Evolutionary conservation across 768 basidiomycete genomes (phyloP).

Genomic region (Russula dissimulans): DNA sequence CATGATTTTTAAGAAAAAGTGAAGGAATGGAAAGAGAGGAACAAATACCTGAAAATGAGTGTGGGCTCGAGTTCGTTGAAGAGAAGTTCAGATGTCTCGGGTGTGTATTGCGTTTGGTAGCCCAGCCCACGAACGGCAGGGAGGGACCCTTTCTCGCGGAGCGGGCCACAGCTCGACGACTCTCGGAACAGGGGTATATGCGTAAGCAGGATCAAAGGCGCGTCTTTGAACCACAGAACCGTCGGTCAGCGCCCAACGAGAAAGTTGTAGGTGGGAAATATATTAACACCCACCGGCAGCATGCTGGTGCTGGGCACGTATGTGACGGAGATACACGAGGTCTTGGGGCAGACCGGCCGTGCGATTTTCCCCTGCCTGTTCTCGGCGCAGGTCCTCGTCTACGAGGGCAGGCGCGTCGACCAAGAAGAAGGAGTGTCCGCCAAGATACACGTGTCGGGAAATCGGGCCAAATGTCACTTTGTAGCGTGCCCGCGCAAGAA

Average conservation of each 20-base stretch:
- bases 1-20: no score
- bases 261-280: slow-evolving; percentile 21
- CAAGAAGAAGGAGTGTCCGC: slow-evolving; percentile 64
- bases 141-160: slow-evolving; percentile 68
- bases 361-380: slow-evolving; percentile 32
- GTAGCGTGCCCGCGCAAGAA: slow-evolving; percentile 41
- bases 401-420: slow-evolving; percentile 66
- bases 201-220: slow-evolving; percentile 35
- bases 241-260: slow-evolving; percentile 12
- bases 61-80: slow-evolving; percentile 55
- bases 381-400: slow-evolving; percentile 59
- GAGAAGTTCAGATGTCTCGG: slow-evolving; percentile 55
- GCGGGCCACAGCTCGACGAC: slow-evolving; percentile 56
- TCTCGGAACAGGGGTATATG: slow-evolving; percentile 84
- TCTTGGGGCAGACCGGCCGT: slow-evolving; percentile 35
- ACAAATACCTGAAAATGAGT: slow-evolving; percentile 61
- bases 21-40: not conserved
- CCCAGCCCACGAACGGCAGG: slow-evolving; percentile 66
- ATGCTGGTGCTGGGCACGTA: not conserved
- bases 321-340: slow-evolving; percentile 1
- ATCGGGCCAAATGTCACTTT: slow-evolving; percentile 65
- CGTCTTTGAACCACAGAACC: not conserved
- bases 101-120: slow-evolving; percentile 77
- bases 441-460: slow-evolving; percentile 53
- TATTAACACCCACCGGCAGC: not conserved